Base-by-base conservation (phyloP, 305 asterid species). In the Fraxinus albicans region DNA sequence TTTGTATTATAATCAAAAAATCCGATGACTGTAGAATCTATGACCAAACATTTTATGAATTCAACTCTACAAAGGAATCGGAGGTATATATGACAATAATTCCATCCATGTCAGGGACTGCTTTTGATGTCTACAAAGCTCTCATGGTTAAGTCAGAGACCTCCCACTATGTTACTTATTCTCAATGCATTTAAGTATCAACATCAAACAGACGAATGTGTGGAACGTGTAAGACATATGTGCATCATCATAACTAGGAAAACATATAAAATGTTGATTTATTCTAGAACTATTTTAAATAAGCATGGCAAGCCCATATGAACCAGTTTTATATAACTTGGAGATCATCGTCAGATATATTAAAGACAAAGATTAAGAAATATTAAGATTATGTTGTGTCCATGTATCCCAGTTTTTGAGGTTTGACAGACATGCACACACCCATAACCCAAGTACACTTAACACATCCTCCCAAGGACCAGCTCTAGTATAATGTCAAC, bases 1-100 rank as follows among this genome's bases (percentile, higher is more conserved):
- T 72, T 55, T 76, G 83, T 80, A 78, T 77, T 47, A 19, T 53
- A 77, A 82, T 82, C 58, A 76, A 53, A 67, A 55, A 60, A 50
- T 76, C 60, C 36, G 53, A 27, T 31, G 77, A 15, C 35, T 65
- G 79, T 60, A 84, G 60, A 25, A 73, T 38, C 69, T 76, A 29
- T 44, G 19, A 74, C 70, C 72, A 80, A 77, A 27, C 73, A 74
- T 21, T 33, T 21, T n/a, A 77, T 50, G 55, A 67, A 65, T 79
- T 35, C 44, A 82, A 35, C 83, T 58, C 44, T 72, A 34, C 58
- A 72, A 67, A 76, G 77, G 79, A 47, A n/a, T 69, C 53, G 83
- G 78, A 72, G 80, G 58, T 53, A 67, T 19, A 23, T 44, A 72
- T 29, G 82, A 38, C 75, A 31, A 79, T 31, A 36, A 55, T 70